Percentiles rank a stretch among this genome's conserved stretches.
Evolutionary conservation across 257 asterid species (phyloP).

Genomic region (Craterostigma plantagineum): DNA sequence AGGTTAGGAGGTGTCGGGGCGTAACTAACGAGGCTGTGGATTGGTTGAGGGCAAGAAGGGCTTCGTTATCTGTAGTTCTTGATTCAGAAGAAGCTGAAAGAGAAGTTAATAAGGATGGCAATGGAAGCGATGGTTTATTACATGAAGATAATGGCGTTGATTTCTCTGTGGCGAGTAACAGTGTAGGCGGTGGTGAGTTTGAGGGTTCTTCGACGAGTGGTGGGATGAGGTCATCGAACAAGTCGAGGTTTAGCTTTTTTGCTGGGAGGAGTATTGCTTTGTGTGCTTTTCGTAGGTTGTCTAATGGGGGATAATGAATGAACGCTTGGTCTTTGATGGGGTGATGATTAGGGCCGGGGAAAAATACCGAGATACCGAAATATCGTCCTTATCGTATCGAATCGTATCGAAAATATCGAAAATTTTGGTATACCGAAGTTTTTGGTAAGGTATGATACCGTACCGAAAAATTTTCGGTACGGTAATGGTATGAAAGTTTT

Average conservation of each 20-base stretch:
- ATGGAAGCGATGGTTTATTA: conserved; percentile 1
- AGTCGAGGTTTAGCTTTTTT: conserved; percentile 11
- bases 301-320: too few species aligned
- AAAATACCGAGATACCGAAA: too few species aligned
- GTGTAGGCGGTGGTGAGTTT: not conserved
- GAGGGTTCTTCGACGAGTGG: conserved; percentile 11
- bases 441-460: too few species aligned
- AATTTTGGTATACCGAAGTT: too few species aligned
- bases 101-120: conserved; percentile 3
- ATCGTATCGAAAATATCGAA: too few species aligned
- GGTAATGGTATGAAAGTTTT: too few species aligned
- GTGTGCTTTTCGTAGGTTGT: conserved; percentile 16
- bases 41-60: conserved; percentile 12
- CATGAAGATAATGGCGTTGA: conserved; percentile 4
- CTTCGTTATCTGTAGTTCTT: conserved; percentile 6
- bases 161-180: not conserved
- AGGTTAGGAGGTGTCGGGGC: conserved; percentile 12
- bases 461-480: too few species aligned
- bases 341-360: too few species aligned
- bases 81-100: conserved; percentile 8
- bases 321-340: too few species aligned
- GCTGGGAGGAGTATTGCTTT: conserved; percentile 2
- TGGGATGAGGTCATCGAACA: conserved; percentile 8
- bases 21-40: conserved; percentile 10
- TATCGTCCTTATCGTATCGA: too few species aligned